Conservation (phyloP, 2,329 filamentous ascomycete genomes). For the Amauroascus verrucosus region DNA sequence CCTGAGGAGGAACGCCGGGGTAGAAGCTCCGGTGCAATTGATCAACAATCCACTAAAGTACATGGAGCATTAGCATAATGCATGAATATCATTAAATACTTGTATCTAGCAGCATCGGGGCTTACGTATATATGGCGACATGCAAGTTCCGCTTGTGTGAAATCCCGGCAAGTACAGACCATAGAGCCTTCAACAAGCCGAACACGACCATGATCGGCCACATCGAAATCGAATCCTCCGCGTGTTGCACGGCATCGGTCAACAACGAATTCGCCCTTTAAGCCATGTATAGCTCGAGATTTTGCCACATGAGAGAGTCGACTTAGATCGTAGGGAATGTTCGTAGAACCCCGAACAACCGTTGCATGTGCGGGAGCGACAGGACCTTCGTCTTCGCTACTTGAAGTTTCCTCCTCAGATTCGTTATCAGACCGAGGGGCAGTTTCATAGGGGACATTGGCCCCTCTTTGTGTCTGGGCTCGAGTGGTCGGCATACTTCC, state of each 20-base stretch:
- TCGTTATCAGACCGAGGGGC: slow-evolving; percentile 17
- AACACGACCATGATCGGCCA: slow-evolving; percentile 29
- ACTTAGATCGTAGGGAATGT: slow-evolving; percentile 14
- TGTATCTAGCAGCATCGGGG: slow-evolving; percentile 13
- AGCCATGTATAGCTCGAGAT: slow-evolving; percentile 13
- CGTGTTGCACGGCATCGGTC: slow-evolving; percentile 24
- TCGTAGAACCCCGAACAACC: slow-evolving; percentile 13
- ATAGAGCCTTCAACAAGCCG: slow-evolving; percentile 24
- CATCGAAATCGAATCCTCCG: slow-evolving; percentile 30
- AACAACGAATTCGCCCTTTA: slow-evolving; percentile 16
- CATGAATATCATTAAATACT: not conserved
- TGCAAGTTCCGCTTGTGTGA: slow-evolving; percentile 23
- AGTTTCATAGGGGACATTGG: slow-evolving; percentile 15
- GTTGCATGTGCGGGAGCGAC: not conserved
- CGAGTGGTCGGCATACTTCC: slow-evolving; percentile 27
- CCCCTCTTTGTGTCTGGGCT: slow-evolving; percentile 21
- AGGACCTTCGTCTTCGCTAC: slow-evolving; percentile 13
- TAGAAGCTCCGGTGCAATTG: slow-evolving; percentile 31
- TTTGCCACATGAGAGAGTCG: slow-evolving; percentile 9
- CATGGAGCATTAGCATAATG: slow-evolving; percentile 3
- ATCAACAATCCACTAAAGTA: slow-evolving; percentile 34
- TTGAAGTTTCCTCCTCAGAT: slow-evolving; percentile 19
- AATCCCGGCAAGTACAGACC: slow-evolving; percentile 31
- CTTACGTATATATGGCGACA: slow-evolving; percentile 37
- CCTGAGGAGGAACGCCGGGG: slow-evolving; percentile 21